Percentiles rank a stretch among this genome's conserved stretches.
Evolutionary conservation across 2,329 filamentous ascomycete genomes (phyloP).

Genomic region (Metarhizium brunneum): DNA sequence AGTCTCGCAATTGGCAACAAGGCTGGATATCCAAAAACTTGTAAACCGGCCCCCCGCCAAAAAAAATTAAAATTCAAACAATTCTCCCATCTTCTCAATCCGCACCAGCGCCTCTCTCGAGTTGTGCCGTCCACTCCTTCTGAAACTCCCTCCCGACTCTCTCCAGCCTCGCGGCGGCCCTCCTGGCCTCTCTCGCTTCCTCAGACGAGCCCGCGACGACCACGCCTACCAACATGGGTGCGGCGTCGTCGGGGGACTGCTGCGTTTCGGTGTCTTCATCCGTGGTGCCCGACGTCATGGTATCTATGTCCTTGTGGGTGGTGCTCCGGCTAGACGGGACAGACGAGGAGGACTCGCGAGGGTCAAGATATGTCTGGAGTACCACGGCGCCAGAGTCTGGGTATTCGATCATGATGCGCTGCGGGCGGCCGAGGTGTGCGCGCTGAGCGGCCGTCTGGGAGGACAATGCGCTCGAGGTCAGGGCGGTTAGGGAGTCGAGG

Average conservation of each 20-base stretch:
- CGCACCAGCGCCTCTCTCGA: constrained; percentile 14
- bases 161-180: constrained; percentile 44
- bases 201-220: constrained; percentile 42
- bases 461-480: constrained; percentile 43
- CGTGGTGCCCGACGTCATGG: not conserved
- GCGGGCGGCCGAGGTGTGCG: constrained; percentile 42
- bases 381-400: constrained; percentile 31
- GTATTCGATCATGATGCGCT: constrained; percentile 52
- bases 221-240: constrained; percentile 45
- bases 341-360: constrained; percentile 15
- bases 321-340: constrained; percentile 5
- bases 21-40: not conserved
- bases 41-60: too few species aligned
- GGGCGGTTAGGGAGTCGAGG: constrained; percentile 40
- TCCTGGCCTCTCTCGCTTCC: constrained; percentile 39
- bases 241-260: constrained; percentile 21
- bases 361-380: constrained; percentile 37
- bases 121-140: constrained; percentile 34
- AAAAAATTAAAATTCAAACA: not conserved
- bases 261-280: constrained; percentile 8
- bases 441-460: constrained; percentile 43
- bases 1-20: not conserved
- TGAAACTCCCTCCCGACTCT: constrained; percentile 46
- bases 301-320: constrained; percentile 8
- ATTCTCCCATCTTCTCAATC: constrained; percentile 11